phyloP scores from a whole-genome alignment of 2,329 filamentous ascomycete genomes.

The Drechslerella stenobrocha region DNA sequence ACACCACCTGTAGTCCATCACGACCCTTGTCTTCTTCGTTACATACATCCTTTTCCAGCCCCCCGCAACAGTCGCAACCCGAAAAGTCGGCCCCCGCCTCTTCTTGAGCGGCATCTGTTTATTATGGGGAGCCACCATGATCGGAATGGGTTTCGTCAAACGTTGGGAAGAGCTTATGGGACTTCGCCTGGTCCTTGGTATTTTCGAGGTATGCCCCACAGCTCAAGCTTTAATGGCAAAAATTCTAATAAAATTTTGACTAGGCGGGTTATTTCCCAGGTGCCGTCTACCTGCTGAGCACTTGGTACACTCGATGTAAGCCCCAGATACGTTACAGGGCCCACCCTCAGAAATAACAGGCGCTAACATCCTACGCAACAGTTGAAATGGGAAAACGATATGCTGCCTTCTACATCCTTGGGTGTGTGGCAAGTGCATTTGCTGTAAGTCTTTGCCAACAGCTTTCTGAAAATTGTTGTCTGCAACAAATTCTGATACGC shows the following conservation, averaged over 20 bases:
- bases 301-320: constrained; percentile 71
- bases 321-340: not conserved
- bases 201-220: constrained; percentile 61
- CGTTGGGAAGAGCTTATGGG: constrained; percentile 62
- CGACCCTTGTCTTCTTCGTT: constrained; percentile 45
- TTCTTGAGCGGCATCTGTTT: constrained; percentile 62
- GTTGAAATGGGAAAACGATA: constrained; percentile 52
- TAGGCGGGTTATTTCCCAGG: constrained; percentile 69
- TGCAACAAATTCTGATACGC: constrained; percentile 64
- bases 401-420: constrained; percentile 60
- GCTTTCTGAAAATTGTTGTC: constrained; percentile 49
- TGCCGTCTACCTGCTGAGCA: constrained; percentile 72
- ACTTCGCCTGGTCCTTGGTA: constrained; percentile 64
- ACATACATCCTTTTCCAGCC: constrained; percentile 71
- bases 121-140: constrained; percentile 66
- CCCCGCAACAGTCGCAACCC: constrained; percentile 69
- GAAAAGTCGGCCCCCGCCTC: constrained; percentile 66
- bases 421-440: constrained; percentile 59
- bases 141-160: constrained; percentile 67
- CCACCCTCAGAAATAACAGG: not conserved
- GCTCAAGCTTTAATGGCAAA: constrained; percentile 50
- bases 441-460: constrained; percentile 56
- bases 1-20: constrained; percentile 23
- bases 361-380: constrained; percentile 13
- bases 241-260: constrained; percentile 9